A percentile compares a stretch with the other conserved stretches of the same genome.
phyloP scores from a whole-genome alignment of 208 protist species.

The Leishmania major region DNA sequence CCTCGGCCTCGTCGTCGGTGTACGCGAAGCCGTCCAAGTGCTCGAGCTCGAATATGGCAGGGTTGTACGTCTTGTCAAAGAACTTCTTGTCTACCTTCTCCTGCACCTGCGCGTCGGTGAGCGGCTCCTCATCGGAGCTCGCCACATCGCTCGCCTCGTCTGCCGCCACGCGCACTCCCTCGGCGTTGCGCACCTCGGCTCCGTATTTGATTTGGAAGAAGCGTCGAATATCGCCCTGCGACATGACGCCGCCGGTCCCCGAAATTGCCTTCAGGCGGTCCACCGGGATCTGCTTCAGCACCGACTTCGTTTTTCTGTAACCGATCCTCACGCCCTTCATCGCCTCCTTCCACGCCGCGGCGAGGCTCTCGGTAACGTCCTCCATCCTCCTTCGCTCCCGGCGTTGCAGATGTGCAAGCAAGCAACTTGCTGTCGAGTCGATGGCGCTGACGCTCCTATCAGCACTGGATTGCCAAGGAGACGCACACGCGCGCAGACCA shows the following conservation, averaged over 20 bases:
- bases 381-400: slow-evolving; percentile 38
- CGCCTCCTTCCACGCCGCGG: slow-evolving; percentile 72
- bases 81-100: slow-evolving; percentile 85
- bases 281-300: slow-evolving; percentile 57
- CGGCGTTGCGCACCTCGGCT: slow-evolving; percentile 43
- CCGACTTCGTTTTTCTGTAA: slow-evolving; percentile 73
- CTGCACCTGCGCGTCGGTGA: slow-evolving; percentile 85
- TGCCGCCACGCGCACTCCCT: slow-evolving; percentile 33
- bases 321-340: slow-evolving; percentile 73
- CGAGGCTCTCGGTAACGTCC: slow-evolving; percentile 69
- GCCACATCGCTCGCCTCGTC: slow-evolving; percentile 56
- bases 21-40: slow-evolving; percentile 63
- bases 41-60: slow-evolving; percentile 67
- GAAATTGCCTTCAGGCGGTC: slow-evolving; percentile 45
- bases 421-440: neutral
- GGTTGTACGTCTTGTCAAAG: slow-evolving; percentile 82
- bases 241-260: slow-evolving; percentile 28
- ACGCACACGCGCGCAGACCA: neutral
- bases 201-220: slow-evolving; percentile 74
- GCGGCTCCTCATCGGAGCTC: slow-evolving; percentile 68
- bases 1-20: slow-evolving; percentile 51
- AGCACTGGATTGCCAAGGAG: neutral
- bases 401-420: neutral
- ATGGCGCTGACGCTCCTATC: neutral
- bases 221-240: slow-evolving; percentile 51